Conservation (phyloP, 2,329 filamentous ascomycete genomes). For the Aspergillus texensis region DNA sequence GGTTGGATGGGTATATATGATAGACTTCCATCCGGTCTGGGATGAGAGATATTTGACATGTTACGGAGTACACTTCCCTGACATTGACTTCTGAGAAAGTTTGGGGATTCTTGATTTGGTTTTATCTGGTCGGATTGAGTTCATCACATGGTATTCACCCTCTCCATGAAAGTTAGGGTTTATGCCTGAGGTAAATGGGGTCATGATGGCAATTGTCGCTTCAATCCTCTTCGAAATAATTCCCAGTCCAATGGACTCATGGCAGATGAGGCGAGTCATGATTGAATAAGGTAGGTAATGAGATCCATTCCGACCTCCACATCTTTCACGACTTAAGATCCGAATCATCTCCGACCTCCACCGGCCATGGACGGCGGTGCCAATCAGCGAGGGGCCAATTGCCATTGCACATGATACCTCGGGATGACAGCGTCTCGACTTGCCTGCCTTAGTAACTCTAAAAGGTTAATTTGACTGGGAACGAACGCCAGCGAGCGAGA, state of each 20-base stretch:
- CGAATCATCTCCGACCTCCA: slow-evolving; percentile 2
- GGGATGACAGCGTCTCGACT: neutral
- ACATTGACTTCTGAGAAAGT: neutral
- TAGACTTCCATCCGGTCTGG: neutral
- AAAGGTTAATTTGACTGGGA: neutral
- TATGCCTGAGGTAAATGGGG: neutral
- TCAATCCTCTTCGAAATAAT: neutral
- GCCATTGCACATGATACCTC: slow-evolving; percentile 3
- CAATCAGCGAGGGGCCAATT: neutral
- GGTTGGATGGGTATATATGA: neutral
- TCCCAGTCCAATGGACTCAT: neutral
- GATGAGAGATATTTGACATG: neutral
- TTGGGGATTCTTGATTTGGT: neutral
- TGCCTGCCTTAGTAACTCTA: neutral
- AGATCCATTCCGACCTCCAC: neutral
- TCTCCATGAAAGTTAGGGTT: neutral
- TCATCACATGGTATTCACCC: neutral
- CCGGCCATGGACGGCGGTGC: neutral
- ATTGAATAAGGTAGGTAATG: neutral
- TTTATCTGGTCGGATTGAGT: neutral
- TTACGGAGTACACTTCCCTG: neutral
- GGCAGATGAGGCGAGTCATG: neutral
- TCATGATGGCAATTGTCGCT: neutral
- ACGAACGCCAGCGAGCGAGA: neutral
- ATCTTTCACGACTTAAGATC: neutral